Percentiles rank a stretch among this genome's conserved stretches.
Evolutionary conservation across 2,329 filamentous ascomycete genomes (phyloP).

Genomic region (Pyricularia pennisetigena): DNA sequence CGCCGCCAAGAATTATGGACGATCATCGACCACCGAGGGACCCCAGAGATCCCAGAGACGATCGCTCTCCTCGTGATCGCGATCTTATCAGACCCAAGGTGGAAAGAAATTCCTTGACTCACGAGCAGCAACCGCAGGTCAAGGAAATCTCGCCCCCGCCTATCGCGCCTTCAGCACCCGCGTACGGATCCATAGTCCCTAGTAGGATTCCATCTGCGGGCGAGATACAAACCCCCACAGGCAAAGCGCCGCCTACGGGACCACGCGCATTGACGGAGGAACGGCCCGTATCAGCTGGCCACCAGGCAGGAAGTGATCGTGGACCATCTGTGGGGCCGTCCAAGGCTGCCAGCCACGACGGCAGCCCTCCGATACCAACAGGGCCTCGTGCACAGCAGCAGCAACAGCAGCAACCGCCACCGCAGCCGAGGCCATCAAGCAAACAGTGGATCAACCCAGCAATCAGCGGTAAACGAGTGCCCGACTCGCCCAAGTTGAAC

Average conservation of each 20-base stretch:
- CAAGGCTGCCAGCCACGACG: conserved; percentile 30
- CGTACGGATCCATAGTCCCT: conserved; percentile 42
- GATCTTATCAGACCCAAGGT: conserved; percentile 38
- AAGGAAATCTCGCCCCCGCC: conserved; percentile 49
- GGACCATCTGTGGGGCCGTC: conserved; percentile 30
- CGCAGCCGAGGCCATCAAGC: conserved; percentile 35
- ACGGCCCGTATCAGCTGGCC: conserved; percentile 33
- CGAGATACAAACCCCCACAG: conserved; percentile 25
- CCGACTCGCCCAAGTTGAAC: conserved; percentile 41
- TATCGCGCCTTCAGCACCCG: conserved; percentile 46
- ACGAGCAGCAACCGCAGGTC: conserved; percentile 34
- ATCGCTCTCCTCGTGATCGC: conserved; percentile 34
- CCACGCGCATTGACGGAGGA: conserved; percentile 41
- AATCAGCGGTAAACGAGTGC: conserved; percentile 31
- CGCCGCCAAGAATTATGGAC: background rate
- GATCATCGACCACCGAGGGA: conserved; percentile 24
- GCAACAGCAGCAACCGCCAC: conserved; percentile 7
- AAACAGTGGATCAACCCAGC: conserved; percentile 52
- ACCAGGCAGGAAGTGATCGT: conserved; percentile 24
- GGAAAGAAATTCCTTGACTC: conserved; percentile 37
- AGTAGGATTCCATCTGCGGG: conserved; percentile 29
- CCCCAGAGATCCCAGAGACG: conserved; percentile 35
- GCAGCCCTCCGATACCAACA: conserved; percentile 38
- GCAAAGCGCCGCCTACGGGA: conserved; percentile 43
- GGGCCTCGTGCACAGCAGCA: conserved; percentile 43